Evolutionary conservation across 192 early-diverging fungal species (phyloP).

Genomic region (Dispira simplex): DNA sequence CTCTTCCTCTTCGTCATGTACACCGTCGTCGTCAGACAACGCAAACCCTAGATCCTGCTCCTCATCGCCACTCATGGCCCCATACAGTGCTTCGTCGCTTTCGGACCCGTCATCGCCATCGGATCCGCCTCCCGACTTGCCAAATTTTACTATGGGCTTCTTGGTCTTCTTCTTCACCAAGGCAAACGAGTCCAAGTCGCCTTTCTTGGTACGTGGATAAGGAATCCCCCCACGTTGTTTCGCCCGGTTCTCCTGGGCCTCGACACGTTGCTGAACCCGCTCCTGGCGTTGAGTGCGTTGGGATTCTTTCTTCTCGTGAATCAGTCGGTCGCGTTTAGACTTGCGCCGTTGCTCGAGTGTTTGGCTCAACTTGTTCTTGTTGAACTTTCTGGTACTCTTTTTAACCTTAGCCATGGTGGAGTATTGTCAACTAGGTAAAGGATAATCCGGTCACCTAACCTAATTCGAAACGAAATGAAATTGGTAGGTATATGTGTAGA

Average conservation of each 20-base stretch:
- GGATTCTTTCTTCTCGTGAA: conserved; percentile 34
- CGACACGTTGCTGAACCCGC: conserved; percentile 9
- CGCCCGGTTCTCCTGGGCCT: conserved; percentile 9
- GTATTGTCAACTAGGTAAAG: background rate
- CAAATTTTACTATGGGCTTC: background rate
- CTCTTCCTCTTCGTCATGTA: conserved; percentile 20
- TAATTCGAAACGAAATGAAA: no score
- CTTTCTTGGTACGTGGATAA: background rate
- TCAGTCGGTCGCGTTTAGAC: conserved; percentile 38
- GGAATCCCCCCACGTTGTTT: conserved; percentile 10
- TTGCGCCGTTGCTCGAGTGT: conserved; percentile 39
- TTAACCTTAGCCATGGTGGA: conserved; percentile 35
- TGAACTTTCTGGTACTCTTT: conserved; percentile 66
- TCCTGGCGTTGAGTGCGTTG: background rate
- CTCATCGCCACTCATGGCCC: background rate
- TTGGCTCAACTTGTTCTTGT: conserved; percentile 57
- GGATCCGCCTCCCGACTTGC: conserved; percentile 25
- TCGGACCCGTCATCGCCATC: conserved; percentile 1
- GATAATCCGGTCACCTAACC: no score
- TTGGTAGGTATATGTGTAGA: background rate
- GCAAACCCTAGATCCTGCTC: background rate
- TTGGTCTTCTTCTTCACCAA: background rate
- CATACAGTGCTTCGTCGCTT: background rate
- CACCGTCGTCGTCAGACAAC: background rate
- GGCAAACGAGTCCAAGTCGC: conserved; percentile 1